Evolutionary conservation across 306 rosid species (phyloP).

Genomic region (Nissolia schottii): DNA sequence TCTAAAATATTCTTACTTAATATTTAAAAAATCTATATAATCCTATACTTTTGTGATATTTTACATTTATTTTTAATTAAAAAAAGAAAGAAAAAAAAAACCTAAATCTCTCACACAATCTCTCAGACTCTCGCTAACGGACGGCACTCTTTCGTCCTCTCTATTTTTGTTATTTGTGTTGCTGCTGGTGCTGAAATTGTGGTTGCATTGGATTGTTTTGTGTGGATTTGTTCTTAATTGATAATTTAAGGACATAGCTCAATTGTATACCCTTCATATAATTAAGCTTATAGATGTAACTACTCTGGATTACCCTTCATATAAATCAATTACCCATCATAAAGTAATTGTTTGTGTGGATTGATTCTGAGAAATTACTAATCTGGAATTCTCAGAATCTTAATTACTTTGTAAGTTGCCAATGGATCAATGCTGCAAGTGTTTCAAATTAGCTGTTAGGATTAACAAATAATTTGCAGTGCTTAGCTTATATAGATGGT

Average conservation of each 20-base stretch:
- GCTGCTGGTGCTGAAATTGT: background rate
- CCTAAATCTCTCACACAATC: too few relatives aligned
- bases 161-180: background rate
- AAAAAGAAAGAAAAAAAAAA: too few relatives aligned
- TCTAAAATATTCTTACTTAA: too few relatives aligned
- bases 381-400: background rate
- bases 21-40: too few relatives aligned
- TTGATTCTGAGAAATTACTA: too few relatives aligned
- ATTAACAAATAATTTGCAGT: background rate
- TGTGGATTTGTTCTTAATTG: background rate
- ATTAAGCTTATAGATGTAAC: background rate
- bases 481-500: background rate
- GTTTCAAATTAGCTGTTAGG: conserved; percentile 1
- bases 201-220: background rate
- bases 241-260: background rate
- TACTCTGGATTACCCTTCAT: too few relatives aligned
- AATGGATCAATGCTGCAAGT: conserved; percentile 1
- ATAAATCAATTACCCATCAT: too few relatives aligned
- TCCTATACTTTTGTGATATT: too few relatives aligned
- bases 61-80: too few relatives aligned
- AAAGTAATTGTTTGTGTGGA: too few relatives aligned
- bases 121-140: too few relatives aligned
- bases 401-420: background rate
- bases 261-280: background rate
- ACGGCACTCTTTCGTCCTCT: too few relatives aligned